Conservation (phyloP, 495 filamentous ascomycete species). For the Cryomyces minteri region DNA sequence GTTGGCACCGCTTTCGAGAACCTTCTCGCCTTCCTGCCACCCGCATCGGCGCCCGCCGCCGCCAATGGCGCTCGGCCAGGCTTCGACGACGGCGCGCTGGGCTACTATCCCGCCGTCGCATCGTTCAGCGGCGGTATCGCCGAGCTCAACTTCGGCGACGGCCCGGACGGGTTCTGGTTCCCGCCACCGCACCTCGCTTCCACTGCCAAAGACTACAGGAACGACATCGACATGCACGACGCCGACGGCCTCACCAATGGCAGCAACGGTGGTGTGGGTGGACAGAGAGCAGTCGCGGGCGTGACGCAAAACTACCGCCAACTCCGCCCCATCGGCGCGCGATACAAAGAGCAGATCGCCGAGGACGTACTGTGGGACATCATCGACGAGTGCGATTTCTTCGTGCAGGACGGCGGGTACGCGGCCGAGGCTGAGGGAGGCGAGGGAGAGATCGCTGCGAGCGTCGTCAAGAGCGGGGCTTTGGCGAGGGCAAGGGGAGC, state of each 20-base stretch:
- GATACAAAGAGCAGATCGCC: slow-evolving; percentile 86
- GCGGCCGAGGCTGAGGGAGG: neutral
- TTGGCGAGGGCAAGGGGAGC: no score
- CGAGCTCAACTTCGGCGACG: slow-evolving; percentile 73
- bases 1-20: slow-evolving; percentile 82
- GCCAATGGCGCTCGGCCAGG: slow-evolving; percentile 60
- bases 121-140: slow-evolving; percentile 83
- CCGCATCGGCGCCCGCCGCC: slow-evolving; percentile 59
- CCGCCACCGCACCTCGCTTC: slow-evolving; percentile 38
- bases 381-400: slow-evolving; percentile 77
- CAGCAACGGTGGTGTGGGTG: slow-evolving; percentile 9
- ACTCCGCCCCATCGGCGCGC: slow-evolving; percentile 47
- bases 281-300: neutral
- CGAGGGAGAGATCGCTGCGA: no score
- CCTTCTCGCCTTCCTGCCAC: slow-evolving; percentile 80
- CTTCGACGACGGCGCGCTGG: slow-evolving; percentile 82
- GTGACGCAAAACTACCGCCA: slow-evolving; percentile 9
- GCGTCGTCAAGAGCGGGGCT: no score
- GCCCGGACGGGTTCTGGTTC: slow-evolving; percentile 64
- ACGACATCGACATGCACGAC: slow-evolving; percentile 10
- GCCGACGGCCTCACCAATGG: slow-evolving; percentile 31
- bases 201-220: slow-evolving; percentile 4
- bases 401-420: slow-evolving; percentile 40
- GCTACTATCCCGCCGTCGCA: slow-evolving; percentile 87
- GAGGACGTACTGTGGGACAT: slow-evolving; percentile 89